phyloP scores from a whole-genome alignment of 176 grass and related monocot species.

The Oryza brachyantha region DNA sequence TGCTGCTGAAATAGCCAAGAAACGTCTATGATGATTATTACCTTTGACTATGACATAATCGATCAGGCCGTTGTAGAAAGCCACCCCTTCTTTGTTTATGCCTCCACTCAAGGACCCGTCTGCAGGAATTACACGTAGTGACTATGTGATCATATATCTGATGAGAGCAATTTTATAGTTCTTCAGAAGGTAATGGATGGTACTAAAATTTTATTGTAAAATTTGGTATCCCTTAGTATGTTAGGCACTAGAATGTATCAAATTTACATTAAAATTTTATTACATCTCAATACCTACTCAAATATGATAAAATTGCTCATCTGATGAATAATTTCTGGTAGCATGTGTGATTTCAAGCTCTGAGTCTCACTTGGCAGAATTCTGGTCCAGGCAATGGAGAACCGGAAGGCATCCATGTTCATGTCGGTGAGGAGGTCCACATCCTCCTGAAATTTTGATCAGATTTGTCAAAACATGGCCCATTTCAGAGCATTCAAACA shows the following conservation, averaged over 20 bases:
- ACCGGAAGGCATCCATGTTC: constrained; percentile 61
- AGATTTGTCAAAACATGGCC: neutral
- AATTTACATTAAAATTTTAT: too few relatives aligned
- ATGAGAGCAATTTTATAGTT: too few relatives aligned
- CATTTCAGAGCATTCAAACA: neutral
- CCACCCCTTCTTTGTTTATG: constrained; percentile 59
- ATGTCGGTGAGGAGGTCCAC: constrained; percentile 34
- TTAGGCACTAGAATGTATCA: too few relatives aligned
- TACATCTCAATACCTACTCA: too few relatives aligned
- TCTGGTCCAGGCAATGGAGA: constrained; percentile 64
- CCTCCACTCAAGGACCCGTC: constrained; percentile 58
- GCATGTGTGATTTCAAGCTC: neutral
- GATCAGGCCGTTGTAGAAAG: constrained; percentile 78
- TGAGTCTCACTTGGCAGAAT: constrained; percentile 40
- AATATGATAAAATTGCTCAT: too few relatives aligned
- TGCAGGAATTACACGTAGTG: constrained; percentile 1
- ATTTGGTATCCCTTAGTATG: too few relatives aligned
- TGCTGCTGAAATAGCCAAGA: too few relatives aligned
- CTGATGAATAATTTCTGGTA: constrained; percentile 1
- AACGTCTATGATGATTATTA: neutral
- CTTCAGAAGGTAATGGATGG: too few relatives aligned
- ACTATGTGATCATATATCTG: neutral
- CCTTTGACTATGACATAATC: constrained; percentile 54
- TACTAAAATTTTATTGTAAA: too few relatives aligned
- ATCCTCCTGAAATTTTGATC: constrained; percentile 15